phyloP scores from a whole-genome alignment of 257 asterid genomes.

The Galeopsis tetrahit region DNA sequence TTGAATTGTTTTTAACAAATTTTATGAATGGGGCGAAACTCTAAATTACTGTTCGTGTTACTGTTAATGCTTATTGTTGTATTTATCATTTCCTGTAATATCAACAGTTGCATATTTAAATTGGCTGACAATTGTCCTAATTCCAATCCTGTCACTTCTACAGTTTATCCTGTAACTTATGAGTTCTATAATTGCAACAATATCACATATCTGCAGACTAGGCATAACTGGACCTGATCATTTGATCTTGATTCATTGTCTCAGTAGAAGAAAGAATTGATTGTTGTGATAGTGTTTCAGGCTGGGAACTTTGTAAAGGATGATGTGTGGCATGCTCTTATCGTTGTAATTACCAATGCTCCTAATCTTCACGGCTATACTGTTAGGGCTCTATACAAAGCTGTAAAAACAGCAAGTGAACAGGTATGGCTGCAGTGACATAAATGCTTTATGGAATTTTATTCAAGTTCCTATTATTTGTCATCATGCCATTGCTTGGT shows the following conservation, averaged over 20 bases:
- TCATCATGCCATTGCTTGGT: conserved; percentile 22
- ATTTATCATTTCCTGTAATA: not conserved
- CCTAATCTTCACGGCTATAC: conserved; percentile 89
- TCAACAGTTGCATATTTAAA: conserved; percentile 4
- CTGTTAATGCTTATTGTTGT: conserved; percentile 1
- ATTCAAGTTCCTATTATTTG: conserved; percentile 6
- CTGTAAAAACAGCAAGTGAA: conserved; percentile 69
- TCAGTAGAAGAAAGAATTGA: conserved; percentile 30
- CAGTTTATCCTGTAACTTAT: conserved; percentile 14
- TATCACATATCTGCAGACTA: conserved; percentile 16
- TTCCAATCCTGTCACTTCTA: conserved; percentile 20
- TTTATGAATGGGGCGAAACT: conserved; percentile 8
- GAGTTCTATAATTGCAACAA: conserved; percentile 10
- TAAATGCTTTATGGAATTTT: conserved; percentile 21
- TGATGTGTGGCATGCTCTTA: conserved; percentile 96
- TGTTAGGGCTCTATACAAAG: conserved; percentile 81
- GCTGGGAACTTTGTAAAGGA: conserved; percentile 95
- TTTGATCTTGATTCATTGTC: conserved; percentile 15
- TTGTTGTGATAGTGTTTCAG: conserved; percentile 51
- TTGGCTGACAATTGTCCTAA: conserved; percentile 9
- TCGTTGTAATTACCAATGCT: conserved; percentile 90
- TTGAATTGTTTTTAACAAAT: not conserved
- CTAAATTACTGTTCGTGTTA: not conserved
- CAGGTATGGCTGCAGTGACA: conserved; percentile 58
- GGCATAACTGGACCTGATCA: conserved; percentile 23